A percentile compares a stretch with the other conserved stretches of the same genome.
Evolutionary conservation across 2,329 filamentous ascomycete species (phyloP).

Genomic region (Penicillium sp.): DNA sequence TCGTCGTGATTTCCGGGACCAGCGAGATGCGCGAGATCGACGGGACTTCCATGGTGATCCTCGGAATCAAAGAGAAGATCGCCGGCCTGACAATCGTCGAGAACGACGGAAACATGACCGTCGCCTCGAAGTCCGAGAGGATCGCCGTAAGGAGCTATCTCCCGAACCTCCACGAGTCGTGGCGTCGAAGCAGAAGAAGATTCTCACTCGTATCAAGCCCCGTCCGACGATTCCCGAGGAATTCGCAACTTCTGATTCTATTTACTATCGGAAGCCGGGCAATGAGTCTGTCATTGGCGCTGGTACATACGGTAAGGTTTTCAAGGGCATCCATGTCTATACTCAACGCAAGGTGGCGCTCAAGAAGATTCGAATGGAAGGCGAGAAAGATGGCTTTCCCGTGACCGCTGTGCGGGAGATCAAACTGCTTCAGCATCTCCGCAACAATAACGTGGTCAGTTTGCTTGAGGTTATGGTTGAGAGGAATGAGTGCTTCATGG

Average conservation of each 20-base stretch:
- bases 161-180: conserved; percentile 41
- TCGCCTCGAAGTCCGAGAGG: conserved; percentile 39
- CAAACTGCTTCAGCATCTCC: conserved; percentile 91
- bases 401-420: conserved; percentile 97
- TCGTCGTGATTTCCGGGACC: conserved; percentile 42
- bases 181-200: conserved; percentile 66
- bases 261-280: conserved; percentile 94
- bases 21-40: conserved; percentile 42
- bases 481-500: conserved; percentile 98
- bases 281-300: conserved; percentile 96
- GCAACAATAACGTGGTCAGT: conserved; percentile 82
- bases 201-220: conserved; percentile 70
- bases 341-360: conserved; percentile 80
- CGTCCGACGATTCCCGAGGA: conserved; percentile 73
- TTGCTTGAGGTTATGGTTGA: conserved; percentile 99
- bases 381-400: conserved; percentile 98
- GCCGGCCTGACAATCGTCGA: conserved; percentile 45
- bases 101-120: conserved; percentile 45
- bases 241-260: conserved; percentile 77
- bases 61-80: conserved; percentile 43
- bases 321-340: conserved; percentile 80
- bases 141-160: conserved; percentile 55
- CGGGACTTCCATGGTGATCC: conserved; percentile 38
- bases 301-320: conserved; percentile 95
- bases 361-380: conserved; percentile 99